Conservation (phyloP, 2,329 filamentous ascomycete genomes). For the Metarhizium brunneum region DNA sequence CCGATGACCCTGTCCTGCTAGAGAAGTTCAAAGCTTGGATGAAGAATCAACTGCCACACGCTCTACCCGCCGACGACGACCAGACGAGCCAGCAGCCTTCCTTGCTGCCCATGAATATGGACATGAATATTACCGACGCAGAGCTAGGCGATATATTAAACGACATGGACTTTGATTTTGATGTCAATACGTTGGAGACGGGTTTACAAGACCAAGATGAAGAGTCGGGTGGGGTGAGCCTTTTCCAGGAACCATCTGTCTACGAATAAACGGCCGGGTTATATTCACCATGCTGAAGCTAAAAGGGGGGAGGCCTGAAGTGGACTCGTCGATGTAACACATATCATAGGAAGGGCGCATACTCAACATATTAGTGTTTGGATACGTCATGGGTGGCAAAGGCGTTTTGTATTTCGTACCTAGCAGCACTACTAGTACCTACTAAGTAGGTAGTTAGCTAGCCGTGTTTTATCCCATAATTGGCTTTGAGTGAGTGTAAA, state of each 20-base stretch:
- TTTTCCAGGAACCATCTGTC: conserved; percentile 4
- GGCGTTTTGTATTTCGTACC: no score
- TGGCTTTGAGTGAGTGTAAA: no score
- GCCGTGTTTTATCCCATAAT: no score
- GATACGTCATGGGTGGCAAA: no score
- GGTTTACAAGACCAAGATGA: conserved; percentile 18
- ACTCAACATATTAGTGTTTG: no score
- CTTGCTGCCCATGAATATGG: conserved; percentile 20
- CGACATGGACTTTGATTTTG: conserved; percentile 5
- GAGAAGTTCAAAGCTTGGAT: conserved; percentile 44
- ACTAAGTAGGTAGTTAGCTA: no score
- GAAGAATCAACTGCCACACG: conserved; percentile 17
- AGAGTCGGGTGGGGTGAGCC: conserved; percentile 20
- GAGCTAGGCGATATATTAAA: conserved; percentile 1
- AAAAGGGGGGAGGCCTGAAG: no score
- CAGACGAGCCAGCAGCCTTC: conserved; percentile 1
- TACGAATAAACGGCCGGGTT: neutral
- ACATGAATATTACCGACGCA: conserved; percentile 25
- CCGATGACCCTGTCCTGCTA: conserved; percentile 43
- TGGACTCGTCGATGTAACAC: no score
- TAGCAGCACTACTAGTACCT: no score
- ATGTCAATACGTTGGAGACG: conserved; percentile 3
- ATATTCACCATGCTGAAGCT: no score
- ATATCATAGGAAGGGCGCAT: no score
- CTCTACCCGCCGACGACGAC: conserved; percentile 2